Percentiles rank a stretch among this genome's conserved stretches.
Conservation (phyloP, 116 monocot genomes). For the Iris pallida region DNA sequence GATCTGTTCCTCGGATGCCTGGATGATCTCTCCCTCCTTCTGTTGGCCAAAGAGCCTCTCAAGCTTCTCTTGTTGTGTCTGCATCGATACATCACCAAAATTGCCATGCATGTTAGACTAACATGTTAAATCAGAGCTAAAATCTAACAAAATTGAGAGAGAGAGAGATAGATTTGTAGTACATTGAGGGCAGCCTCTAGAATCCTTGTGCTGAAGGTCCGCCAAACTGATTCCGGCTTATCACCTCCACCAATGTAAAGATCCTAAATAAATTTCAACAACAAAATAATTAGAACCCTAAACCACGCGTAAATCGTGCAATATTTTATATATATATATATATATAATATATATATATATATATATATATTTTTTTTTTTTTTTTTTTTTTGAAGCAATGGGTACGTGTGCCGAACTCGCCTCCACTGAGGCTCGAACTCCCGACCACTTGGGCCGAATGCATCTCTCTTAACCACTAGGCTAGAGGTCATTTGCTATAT, state of each 20-base stretch:
- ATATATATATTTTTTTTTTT: too few species aligned
- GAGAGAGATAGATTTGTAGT: neutral
- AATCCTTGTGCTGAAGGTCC: slow-evolving; percentile 46
- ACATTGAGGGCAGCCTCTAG: slow-evolving; percentile 62
- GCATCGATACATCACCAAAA: neutral
- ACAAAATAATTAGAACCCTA: neutral
- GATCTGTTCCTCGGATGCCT: slow-evolving; percentile 51
- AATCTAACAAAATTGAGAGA: neutral
- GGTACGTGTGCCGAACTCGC: too few species aligned
- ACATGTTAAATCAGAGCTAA: too few species aligned
- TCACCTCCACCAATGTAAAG: slow-evolving; percentile 37
- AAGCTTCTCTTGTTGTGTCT: slow-evolving; percentile 28
- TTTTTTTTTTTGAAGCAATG: too few species aligned
- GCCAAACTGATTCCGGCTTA: slow-evolving; percentile 31
- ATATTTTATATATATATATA: too few species aligned
- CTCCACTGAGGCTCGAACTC: too few species aligned
- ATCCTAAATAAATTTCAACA: slow-evolving; percentile 5
- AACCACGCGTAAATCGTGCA: too few species aligned
- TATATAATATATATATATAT: too few species aligned
- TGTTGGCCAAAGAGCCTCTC: slow-evolving; percentile 35
- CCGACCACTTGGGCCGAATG: too few species aligned
- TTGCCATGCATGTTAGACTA: too few species aligned
- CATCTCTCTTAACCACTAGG: too few species aligned
- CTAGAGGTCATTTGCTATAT: too few species aligned
- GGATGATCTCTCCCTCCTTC: slow-evolving; percentile 25